Evolutionary conservation across 768 basidiomycete genomes (phyloP).

Genomic region (Leccinum sublutescens): DNA sequence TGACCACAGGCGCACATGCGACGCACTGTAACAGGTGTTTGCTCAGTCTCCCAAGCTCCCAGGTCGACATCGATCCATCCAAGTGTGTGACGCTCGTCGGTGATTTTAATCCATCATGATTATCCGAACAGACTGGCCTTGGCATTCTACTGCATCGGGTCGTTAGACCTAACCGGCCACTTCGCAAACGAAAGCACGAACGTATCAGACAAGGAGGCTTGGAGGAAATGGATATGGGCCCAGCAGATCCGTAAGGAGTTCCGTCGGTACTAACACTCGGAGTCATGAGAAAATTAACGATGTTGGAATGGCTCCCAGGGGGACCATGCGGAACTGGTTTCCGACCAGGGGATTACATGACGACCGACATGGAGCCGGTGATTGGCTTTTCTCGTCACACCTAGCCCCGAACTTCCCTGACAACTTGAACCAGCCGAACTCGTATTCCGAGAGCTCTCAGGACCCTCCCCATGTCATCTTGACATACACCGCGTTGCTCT

Average conservation of each 20-base stretch:
- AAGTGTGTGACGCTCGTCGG: slow-evolving; percentile 45
- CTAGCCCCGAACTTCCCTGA: slow-evolving; percentile 7
- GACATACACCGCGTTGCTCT: slow-evolving; percentile 88
- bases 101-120: slow-evolving; percentile 17
- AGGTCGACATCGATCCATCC: slow-evolving; percentile 69
- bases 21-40: slow-evolving; percentile 69
- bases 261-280: not conserved
- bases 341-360: slow-evolving; percentile 73
- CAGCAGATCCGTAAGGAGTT: slow-evolving; percentile 62
- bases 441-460: slow-evolving; percentile 45
- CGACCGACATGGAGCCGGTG: slow-evolving; percentile 29
- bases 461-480: slow-evolving; percentile 84
- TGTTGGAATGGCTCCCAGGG: slow-evolving; percentile 32
- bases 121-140: slow-evolving; percentile 63
- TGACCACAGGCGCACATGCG: slow-evolving; percentile 55
- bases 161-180: slow-evolving; percentile 71
- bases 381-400: not conserved
- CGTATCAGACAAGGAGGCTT: slow-evolving; percentile 54
- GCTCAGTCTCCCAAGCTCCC: slow-evolving; percentile 64
- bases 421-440: slow-evolving; percentile 25
- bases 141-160: slow-evolving; percentile 85
- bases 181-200: slow-evolving; percentile 40
- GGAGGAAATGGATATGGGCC: slow-evolving; percentile 87
- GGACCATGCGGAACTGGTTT: slow-evolving; percentile 68
- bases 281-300: not conserved